Evolutionary conservation across 495 filamentous ascomycete species (phyloP).

Genomic region (Rhizodiscina lignyota): DNA sequence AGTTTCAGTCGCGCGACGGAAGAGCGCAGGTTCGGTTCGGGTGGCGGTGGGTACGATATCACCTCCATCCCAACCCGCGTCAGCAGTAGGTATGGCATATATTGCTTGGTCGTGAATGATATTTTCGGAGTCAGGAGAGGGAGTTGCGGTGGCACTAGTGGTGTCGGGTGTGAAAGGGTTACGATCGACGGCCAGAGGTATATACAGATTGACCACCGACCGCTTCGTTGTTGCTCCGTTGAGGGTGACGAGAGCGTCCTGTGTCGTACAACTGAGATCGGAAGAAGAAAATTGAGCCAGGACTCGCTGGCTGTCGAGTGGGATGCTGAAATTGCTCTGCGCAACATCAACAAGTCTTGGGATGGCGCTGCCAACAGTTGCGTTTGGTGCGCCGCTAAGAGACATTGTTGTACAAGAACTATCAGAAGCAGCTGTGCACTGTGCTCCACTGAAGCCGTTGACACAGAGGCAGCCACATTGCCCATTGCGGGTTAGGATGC

Average conservation of each 20-base stretch:
- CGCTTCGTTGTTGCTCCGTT: constrained; percentile 30
- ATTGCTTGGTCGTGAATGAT: constrained; percentile 6
- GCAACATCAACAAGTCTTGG: constrained; percentile 52
- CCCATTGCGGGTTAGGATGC: constrained; percentile 37
- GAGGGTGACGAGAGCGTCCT: constrained; percentile 81
- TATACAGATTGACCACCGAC: constrained; percentile 1
- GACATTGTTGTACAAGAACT: constrained; percentile 56
- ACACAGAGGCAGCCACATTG: constrained; percentile 74
- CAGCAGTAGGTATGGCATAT: no score
- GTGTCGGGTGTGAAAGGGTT: no score
- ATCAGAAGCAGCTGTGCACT: constrained; percentile 44
- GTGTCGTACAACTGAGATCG: constrained; percentile 56
- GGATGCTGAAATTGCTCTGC: constrained; percentile 54
- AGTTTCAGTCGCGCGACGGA: neutral
- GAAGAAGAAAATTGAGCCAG: constrained; percentile 59
- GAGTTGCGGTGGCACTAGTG: neutral
- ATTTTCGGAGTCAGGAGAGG: constrained; percentile 6
- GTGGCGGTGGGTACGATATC: constrained; percentile 1
- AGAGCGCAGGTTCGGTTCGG: neutral
- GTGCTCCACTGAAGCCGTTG: constrained; percentile 68
- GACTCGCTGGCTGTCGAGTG: constrained; percentile 46
- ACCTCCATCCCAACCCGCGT: neutral
- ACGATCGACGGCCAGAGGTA: no score
- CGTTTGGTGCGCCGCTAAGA: constrained; percentile 36
- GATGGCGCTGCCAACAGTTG: constrained; percentile 65